phyloP scores from a whole-genome alignment of 805 yeast genomes.

The Martiniozyma abietophila region DNA sequence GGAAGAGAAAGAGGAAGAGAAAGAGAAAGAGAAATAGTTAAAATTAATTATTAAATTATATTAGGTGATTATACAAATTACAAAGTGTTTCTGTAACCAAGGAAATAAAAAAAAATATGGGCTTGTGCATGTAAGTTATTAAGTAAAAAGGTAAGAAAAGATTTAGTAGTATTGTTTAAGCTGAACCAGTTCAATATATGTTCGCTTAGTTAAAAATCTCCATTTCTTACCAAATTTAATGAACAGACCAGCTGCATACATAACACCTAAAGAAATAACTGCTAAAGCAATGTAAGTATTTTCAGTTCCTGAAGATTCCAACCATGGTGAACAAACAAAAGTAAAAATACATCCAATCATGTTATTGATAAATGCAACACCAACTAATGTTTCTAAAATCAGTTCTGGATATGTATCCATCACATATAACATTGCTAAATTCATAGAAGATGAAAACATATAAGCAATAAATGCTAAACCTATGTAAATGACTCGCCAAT shows the following conservation, averaged over 20 bases:
- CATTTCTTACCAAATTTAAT: conserved; percentile 51
- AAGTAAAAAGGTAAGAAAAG: too few relatives aligned
- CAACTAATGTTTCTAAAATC: conserved; percentile 58
- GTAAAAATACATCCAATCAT: conserved; percentile 56
- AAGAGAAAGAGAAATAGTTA: too few relatives aligned
- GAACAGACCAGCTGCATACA: conserved; percentile 46
- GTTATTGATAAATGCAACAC: conserved; percentile 55
- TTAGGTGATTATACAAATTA: too few relatives aligned
- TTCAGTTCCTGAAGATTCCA: conserved; percentile 44
- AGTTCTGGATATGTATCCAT: conserved; percentile 62
- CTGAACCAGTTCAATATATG: conserved; percentile 41
- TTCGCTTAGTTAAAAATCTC: conserved; percentile 43
- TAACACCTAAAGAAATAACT: conserved; percentile 43
- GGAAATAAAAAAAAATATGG: too few relatives aligned
- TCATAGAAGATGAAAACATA: conserved; percentile 62
- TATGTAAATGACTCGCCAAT: conserved; percentile 46
- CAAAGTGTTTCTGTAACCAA: too few relatives aligned
- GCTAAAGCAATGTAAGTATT: conserved; percentile 57
- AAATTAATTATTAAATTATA: too few relatives aligned
- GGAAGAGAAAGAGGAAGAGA: too few relatives aligned
- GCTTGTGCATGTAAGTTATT: too few relatives aligned
- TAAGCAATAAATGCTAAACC: conserved; percentile 59
- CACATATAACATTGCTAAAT: conserved; percentile 53
- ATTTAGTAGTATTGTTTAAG: conserved; percentile 1
- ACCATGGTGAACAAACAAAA: conserved; percentile 57